Evolutionary conservation across 257 asterid species (phyloP).

Genomic region (Gynochthodes officinalis): DNA sequence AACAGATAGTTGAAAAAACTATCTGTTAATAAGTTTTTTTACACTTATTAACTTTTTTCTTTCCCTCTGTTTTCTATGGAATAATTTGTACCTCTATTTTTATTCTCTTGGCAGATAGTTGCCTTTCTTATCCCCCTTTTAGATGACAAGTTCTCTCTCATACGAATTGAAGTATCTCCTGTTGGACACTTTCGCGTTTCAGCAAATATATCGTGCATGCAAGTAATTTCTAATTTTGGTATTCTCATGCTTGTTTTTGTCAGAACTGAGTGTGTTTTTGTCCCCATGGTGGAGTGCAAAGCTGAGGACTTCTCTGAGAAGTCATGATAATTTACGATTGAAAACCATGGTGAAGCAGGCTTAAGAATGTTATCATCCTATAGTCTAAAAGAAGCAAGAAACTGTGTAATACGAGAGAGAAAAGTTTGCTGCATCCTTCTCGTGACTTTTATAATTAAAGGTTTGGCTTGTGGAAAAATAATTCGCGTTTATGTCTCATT

Average conservation of each 20-base stretch:
- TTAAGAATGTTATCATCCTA: background rate
- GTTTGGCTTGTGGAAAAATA: background rate
- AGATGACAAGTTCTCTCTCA: conserved; percentile 93
- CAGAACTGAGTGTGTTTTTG: background rate
- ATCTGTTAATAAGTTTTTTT: too few relatives aligned
- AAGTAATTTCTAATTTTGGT: conserved; percentile 21
- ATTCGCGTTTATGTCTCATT: background rate
- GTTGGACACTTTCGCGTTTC: conserved; percentile 98
- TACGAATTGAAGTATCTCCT: conserved; percentile 96
- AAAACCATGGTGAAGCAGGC: background rate
- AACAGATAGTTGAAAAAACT: too few relatives aligned
- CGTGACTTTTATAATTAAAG: background rate
- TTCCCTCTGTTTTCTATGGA: too few relatives aligned
- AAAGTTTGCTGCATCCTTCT: background rate
- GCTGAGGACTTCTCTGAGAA: background rate
- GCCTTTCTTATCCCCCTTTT: conserved; percentile 81
- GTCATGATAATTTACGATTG: background rate
- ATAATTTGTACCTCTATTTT: conserved; percentile 2
- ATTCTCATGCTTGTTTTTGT: background rate
- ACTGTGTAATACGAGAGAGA: background rate
- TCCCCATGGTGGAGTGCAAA: background rate
- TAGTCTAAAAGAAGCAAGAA: background rate
- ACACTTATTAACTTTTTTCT: too few relatives aligned
- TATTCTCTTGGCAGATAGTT: conserved; percentile 61
- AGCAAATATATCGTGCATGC: conserved; percentile 95